phyloP scores from a whole-genome alignment of 2,329 filamentous ascomycete genomes.

The Neonectria hederae region DNA sequence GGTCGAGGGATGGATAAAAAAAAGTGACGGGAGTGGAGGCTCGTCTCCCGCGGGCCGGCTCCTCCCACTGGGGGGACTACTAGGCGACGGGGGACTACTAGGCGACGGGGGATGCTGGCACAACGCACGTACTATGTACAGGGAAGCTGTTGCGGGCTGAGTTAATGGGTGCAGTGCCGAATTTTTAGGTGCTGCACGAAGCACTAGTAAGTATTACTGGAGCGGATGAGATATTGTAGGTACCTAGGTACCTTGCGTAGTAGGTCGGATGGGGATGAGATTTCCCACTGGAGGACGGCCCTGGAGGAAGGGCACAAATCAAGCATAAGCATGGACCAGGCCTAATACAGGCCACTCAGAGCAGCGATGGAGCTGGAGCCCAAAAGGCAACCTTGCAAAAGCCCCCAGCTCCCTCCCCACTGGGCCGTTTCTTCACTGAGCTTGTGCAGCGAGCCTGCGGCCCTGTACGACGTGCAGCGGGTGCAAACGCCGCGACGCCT shows the following conservation, averaged over 20 bases:
- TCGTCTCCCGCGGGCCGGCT: conserved; percentile 21
- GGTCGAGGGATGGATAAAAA: conserved; percentile 8
- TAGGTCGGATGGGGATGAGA: conserved; percentile 10
- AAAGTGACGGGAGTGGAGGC: conserved; percentile 17
- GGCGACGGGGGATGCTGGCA: conserved; percentile 31
- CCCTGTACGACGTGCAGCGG: conserved; percentile 18
- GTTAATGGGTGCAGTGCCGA: conserved; percentile 8
- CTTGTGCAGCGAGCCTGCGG: conserved; percentile 11
- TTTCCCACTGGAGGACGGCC: conserved; percentile 1
- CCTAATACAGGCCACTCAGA: conserved; percentile 1
- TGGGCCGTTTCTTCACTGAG: conserved; percentile 19
- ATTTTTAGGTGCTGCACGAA: conserved; percentile 1
- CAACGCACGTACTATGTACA: not conserved
- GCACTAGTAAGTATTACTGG: not conserved
- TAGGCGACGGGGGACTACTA: conserved; percentile 26
- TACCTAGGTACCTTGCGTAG: too few species aligned
- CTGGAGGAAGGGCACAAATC: conserved; percentile 1
- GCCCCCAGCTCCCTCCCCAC: not conserved
- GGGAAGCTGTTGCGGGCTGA: conserved; percentile 14
- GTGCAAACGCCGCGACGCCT: conserved; percentile 24
- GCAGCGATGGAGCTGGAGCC: conserved; percentile 1
- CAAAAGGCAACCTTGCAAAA: not conserved
- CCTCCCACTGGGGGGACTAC: conserved; percentile 24
- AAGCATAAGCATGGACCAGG: conserved; percentile 7
- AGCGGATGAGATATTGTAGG: conserved; percentile 1